These are phyloP conservation scores for Phytophthora meadii DNA, from an alignment of 352 stramenopile genomes.

Conservation along the genomic window DNA sequence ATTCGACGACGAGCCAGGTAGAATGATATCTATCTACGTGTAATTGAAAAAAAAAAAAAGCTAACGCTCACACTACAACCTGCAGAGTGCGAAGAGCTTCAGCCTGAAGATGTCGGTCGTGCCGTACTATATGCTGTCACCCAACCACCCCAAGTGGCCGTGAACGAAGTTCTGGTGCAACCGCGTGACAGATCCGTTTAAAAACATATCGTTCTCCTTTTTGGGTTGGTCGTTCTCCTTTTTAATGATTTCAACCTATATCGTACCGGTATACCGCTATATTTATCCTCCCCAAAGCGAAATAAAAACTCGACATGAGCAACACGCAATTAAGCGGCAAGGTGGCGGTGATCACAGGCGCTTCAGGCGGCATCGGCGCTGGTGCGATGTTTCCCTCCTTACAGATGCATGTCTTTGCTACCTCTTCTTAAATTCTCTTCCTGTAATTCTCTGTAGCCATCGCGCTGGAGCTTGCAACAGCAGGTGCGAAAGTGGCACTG, in stretches of 20 bases:
- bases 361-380: constrained; percentile 88
- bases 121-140: constrained; percentile 88
- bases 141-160: constrained; percentile 82
- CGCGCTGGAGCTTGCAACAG: constrained; percentile 63
- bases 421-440: neutral
- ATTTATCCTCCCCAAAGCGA: too few relatives aligned
- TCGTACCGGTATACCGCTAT: constrained; percentile 2
- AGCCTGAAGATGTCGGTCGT: constrained; percentile 79
- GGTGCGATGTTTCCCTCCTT: constrained; percentile 21
- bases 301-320: constrained; percentile 16
- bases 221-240: too few relatives aligned
- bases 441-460: constrained; percentile 51
- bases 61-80: neutral
- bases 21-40: neutral
- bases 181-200: constrained; percentile 85
- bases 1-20: constrained; percentile 57
- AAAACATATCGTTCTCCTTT: neutral
- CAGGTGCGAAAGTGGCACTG: constrained; percentile 86
- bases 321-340: constrained; percentile 66
- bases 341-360: constrained; percentile 89
- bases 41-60: too few relatives aligned
- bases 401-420: too few relatives aligned
- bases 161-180: constrained; percentile 92
- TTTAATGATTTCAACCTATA: too few relatives aligned
- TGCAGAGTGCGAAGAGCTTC: constrained; percentile 73